phyloP scores from a whole-genome alignment of 495 filamentous ascomycete species.

The Penicillium fimorum region DNA sequence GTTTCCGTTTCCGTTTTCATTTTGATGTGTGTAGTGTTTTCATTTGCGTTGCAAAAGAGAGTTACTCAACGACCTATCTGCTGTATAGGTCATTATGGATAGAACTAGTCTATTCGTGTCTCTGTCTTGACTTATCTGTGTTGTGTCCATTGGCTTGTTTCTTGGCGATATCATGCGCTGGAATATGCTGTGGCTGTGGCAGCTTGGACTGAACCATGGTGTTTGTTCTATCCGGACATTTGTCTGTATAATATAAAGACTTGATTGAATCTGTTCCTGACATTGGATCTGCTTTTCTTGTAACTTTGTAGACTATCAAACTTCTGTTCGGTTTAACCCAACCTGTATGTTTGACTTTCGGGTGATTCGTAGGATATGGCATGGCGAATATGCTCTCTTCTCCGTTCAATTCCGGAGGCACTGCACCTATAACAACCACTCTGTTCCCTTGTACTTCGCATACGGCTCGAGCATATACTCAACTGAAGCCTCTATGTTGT shows the following conservation, averaged over 20 bases:
- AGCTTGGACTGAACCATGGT: background rate
- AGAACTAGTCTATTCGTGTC: background rate
- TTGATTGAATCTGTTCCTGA: slow-evolving; percentile 8
- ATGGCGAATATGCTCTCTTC: no score
- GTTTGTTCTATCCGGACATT: slow-evolving; percentile 2
- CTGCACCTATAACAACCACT: no score
- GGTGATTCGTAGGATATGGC: no score
- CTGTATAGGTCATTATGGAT: slow-evolving; percentile 35
- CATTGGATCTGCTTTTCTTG: background rate
- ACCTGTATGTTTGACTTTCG: background rate
- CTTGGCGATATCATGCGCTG: slow-evolving; percentile 12
- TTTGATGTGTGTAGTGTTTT: slow-evolving; percentile 32
- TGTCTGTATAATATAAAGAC: slow-evolving; percentile 13
- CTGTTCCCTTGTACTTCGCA: no score
- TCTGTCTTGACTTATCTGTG: slow-evolving; percentile 2
- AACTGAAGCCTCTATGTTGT: no score
- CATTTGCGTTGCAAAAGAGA: slow-evolving; percentile 26
- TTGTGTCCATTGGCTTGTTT: background rate
- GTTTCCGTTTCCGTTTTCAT: slow-evolving; percentile 29
- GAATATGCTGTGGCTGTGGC: background rate
- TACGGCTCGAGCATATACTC: no score
- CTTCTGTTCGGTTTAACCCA: background rate
- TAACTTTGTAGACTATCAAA: background rate
- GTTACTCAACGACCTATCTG: slow-evolving; percentile 37
- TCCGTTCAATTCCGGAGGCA: no score